These are phyloP conservation scores for Anisodus tanguticus DNA, from an alignment of 257 asterid species.

Conservation along the genomic window DNA sequence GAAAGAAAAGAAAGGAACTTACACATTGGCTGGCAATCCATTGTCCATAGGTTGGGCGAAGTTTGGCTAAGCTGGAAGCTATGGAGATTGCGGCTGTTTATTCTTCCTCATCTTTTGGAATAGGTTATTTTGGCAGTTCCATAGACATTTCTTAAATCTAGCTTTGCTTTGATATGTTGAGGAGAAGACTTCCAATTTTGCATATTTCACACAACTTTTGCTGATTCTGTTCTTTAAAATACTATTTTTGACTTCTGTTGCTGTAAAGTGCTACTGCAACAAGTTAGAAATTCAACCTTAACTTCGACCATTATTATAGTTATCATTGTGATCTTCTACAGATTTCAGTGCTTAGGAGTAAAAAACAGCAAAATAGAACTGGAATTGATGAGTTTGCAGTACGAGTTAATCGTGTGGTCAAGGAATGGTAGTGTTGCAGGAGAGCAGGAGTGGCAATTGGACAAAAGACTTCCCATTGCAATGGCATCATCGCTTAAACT, in stretches of 20 bases:
- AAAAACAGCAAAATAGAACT: constrained; percentile 44
- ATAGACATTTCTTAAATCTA: neutral
- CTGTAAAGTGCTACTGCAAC: neutral
- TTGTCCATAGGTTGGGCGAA: constrained; percentile 51
- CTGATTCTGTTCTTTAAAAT: neutral
- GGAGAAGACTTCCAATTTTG: constrained; percentile 1
- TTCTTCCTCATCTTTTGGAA: constrained; percentile 83
- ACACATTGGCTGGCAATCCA: neutral
- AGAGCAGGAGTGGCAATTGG: neutral
- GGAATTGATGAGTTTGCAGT: constrained; percentile 56
- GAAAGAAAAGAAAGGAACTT: neutral
- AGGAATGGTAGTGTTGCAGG: neutral
- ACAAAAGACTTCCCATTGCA: neutral
- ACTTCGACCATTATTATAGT: neutral
- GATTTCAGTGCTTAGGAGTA: constrained; percentile 60
- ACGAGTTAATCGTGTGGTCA: constrained; percentile 43
- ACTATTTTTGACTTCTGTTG: neutral
- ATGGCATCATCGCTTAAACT: neutral
- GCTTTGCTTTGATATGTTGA: neutral
- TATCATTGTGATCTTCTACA: constrained; percentile 31
- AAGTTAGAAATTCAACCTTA: neutral
- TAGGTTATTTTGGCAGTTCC: constrained; percentile 83
- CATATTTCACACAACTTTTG: neutral
- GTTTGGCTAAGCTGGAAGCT: constrained; percentile 54
- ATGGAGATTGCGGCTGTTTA: constrained; percentile 82